Evolutionary conservation across 75 land plant species (phyloP).

Genomic region (Cunninghamia lanceolata): DNA sequence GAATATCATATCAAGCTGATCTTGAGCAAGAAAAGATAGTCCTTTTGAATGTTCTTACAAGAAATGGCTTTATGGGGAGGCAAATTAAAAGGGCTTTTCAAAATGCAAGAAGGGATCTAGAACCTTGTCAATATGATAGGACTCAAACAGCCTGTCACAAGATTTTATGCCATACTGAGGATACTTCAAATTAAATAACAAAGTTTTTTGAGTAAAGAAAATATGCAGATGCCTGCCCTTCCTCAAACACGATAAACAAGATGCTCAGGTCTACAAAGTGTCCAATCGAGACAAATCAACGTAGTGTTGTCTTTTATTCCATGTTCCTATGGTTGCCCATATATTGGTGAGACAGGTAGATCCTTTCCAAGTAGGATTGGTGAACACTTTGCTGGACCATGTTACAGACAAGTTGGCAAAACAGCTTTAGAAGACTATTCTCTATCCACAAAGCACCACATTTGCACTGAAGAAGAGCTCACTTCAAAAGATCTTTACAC

Average conservation of each 20-base stretch:
- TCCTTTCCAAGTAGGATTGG: neutral
- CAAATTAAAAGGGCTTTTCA: neutral
- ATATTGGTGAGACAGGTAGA: neutral
- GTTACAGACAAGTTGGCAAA: neutral
- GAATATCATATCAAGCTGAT: neutral
- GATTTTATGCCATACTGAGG: too few relatives aligned
- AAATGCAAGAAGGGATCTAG: neutral
- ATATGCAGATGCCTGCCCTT: neutral
- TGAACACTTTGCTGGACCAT: neutral
- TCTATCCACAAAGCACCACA: too few relatives aligned
- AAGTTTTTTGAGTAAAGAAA: neutral
- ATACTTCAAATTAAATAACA: neutral
- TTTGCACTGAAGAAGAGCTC: too few relatives aligned
- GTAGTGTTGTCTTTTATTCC: neutral
- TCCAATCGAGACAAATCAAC: neutral
- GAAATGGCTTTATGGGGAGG: neutral
- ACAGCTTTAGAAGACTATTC: too few relatives aligned
- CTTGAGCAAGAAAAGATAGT: neutral
- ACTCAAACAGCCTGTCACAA: too few relatives aligned
- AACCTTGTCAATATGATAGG: neutral
- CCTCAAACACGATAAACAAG: neutral
- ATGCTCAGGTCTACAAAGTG: neutral
- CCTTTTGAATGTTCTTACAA: neutral
- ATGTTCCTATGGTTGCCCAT: neutral
- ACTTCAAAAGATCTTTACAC: neutral